Conservation (phyloP, 2,329 filamentous ascomycete genomes). For the Epichloe uncinata region DNA sequence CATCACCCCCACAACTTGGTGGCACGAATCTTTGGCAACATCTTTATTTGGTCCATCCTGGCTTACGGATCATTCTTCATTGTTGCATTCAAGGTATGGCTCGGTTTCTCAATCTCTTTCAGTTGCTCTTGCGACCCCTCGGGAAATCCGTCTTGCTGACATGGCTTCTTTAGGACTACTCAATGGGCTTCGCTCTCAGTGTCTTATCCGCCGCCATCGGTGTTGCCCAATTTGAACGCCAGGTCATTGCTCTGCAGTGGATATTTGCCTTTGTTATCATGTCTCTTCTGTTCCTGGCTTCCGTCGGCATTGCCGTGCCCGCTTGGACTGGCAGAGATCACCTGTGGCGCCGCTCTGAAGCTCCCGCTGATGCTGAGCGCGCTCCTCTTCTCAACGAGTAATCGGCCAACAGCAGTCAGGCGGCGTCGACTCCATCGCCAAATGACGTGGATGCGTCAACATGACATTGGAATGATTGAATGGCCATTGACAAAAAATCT, state of each 20-base stretch:
- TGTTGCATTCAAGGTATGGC: conserved; percentile 50
- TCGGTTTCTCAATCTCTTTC: conserved; percentile 1
- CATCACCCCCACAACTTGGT: conserved; percentile 49
- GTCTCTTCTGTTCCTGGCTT: conserved; percentile 56
- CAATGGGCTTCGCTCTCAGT: conserved; percentile 67
- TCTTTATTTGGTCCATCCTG: conserved; percentile 75
- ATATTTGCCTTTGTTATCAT: conserved; percentile 85
- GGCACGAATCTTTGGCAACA: conserved; percentile 70
- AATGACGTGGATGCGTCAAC: background rate
- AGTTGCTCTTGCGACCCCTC: background rate
- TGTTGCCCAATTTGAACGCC: conserved; percentile 60
- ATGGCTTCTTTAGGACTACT: conserved; percentile 42
- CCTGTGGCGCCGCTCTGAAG: conserved; percentile 31
- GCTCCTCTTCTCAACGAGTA: conserved; percentile 45
- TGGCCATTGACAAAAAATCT: background rate
- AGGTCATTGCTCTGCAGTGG: conserved; percentile 74
- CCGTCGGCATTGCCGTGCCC: conserved; percentile 50
- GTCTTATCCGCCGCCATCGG: conserved; percentile 63
- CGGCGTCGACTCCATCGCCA: background rate
- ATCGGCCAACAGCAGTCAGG: background rate
- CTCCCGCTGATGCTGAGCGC: conserved; percentile 39
- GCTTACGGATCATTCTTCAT: conserved; percentile 69
- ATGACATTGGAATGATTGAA: background rate
- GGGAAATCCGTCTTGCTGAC: background rate
- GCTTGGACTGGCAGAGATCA: conserved; percentile 46